These are phyloP conservation scores for Dendrocalamus latiflorus DNA, from an alignment of 202 grass and related monocot species.

Conservation along the genomic window DNA sequence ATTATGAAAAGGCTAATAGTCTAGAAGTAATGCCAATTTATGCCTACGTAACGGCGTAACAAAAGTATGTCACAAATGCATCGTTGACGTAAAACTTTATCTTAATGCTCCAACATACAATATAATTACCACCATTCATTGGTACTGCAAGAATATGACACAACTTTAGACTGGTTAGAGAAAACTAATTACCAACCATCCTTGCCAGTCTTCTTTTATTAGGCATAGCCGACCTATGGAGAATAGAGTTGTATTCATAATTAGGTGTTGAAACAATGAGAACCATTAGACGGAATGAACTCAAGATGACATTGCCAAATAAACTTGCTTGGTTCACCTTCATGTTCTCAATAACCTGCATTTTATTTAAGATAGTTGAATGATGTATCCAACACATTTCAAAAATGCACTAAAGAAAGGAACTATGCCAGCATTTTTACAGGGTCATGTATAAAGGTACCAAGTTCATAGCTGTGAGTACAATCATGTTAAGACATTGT, in stretches of 20 bases:
- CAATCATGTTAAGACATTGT: background rate
- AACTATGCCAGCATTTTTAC: background rate
- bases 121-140: too few relatives aligned
- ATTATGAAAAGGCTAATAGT: too few relatives aligned
- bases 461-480: background rate
- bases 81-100: too few relatives aligned
- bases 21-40: too few relatives aligned
- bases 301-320: constrained; percentile 64
- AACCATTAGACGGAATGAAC: constrained; percentile 55
- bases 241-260: constrained; percentile 91
- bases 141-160: too few relatives aligned
- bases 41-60: too few relatives aligned
- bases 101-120: too few relatives aligned
- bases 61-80: too few relatives aligned
- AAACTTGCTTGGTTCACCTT: constrained; percentile 73
- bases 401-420: background rate
- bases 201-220: constrained; percentile 44
- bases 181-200: too few relatives aligned
- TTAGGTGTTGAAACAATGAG: constrained; percentile 83
- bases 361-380: constrained; percentile 8
- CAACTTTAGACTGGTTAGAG: too few relatives aligned
- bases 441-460: background rate
- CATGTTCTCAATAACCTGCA: constrained; percentile 92
- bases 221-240: constrained; percentile 59
- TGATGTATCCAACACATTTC: background rate